A percentile compares a stretch with the other conserved stretches of the same genome.
Conservation (phyloP, 2,329 filamentous ascomycete genomes). For the Cordyceps militaris region DNA sequence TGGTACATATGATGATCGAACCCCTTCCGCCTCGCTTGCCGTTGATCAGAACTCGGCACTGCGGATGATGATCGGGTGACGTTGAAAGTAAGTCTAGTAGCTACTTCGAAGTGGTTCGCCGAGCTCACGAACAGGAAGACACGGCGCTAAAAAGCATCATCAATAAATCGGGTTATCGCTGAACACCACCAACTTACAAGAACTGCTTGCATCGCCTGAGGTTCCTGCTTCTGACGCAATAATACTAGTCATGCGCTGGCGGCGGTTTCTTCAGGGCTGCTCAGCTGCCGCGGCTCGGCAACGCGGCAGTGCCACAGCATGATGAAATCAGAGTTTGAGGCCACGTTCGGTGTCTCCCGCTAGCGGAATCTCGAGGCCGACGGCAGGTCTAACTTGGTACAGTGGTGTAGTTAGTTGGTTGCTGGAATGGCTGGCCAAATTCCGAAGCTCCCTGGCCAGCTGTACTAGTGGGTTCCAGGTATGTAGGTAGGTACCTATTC, state of each 20-base stretch:
- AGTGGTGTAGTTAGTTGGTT: too few species aligned
- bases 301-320: neutral
- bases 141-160: too few species aligned
- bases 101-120: too few species aligned
- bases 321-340: neutral
- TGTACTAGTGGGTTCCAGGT: too few species aligned
- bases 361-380: neutral
- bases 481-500: too few species aligned
- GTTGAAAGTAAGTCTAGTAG: too few species aligned
- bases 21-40: neutral
- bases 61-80: neutral
- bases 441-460: too few species aligned
- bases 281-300: neutral
- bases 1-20: slow-evolving; percentile 6
- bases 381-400: neutral
- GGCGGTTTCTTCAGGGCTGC: neutral
- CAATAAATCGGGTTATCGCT: too few species aligned
- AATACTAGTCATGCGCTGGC: neutral
- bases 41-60: neutral
- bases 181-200: too few species aligned
- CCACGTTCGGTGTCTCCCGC: neutral
- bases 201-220: too few species aligned
- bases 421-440: neutral
- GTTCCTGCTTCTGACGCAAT: neutral
- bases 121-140: too few species aligned